phyloP scores from a whole-genome alignment of 768 basidiomycete species.

The Tubosaeta sp. region DNA sequence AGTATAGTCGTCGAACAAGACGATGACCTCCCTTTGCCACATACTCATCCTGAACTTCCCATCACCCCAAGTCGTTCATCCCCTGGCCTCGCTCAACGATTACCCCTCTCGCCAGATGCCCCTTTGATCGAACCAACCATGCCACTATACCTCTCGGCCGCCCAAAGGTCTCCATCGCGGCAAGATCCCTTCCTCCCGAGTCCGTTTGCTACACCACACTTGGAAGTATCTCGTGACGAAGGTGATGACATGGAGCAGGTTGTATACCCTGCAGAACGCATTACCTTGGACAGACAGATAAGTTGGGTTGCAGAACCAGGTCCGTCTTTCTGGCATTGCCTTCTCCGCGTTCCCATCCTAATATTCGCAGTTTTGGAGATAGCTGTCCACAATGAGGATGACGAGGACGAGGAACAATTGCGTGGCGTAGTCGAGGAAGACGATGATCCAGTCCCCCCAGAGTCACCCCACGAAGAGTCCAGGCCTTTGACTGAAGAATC shows the following conservation, averaged over 20 bases:
- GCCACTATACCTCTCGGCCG: slow-evolving; percentile 44
- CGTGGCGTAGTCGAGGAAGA: slow-evolving; percentile 38
- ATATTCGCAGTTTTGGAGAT: slow-evolving; percentile 52
- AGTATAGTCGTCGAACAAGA: slow-evolving; percentile 70
- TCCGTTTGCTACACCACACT: slow-evolving; percentile 68
- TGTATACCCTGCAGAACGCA: slow-evolving; percentile 55
- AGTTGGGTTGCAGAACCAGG: slow-evolving; percentile 79
- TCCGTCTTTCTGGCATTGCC: slow-evolving; percentile 30
- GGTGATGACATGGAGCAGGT: slow-evolving; percentile 59
- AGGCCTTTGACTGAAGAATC: slow-evolving; percentile 46
- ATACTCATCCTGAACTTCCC: slow-evolving; percentile 38
- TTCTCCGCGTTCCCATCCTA: slow-evolving; percentile 4
- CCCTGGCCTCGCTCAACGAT: slow-evolving; percentile 29
- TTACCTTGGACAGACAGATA: slow-evolving; percentile 50
- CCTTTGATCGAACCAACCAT: slow-evolving; percentile 46
- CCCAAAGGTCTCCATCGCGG: slow-evolving; percentile 45
- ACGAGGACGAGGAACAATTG: slow-evolving; percentile 41
- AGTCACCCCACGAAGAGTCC: slow-evolving; percentile 46
- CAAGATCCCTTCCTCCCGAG: slow-evolving; percentile 63
- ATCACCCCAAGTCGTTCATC: slow-evolving; percentile 40
- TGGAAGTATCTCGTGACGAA: slow-evolving; percentile 56
- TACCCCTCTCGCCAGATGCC: slow-evolving; percentile 49
- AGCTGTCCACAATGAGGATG: slow-evolving; percentile 52
- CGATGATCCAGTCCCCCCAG: slow-evolving; percentile 48
- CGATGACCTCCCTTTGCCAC: slow-evolving; percentile 49